phyloP scores from a whole-genome alignment of 2,329 filamentous ascomycete genomes.

The Cryphonectria nitschkei region DNA sequence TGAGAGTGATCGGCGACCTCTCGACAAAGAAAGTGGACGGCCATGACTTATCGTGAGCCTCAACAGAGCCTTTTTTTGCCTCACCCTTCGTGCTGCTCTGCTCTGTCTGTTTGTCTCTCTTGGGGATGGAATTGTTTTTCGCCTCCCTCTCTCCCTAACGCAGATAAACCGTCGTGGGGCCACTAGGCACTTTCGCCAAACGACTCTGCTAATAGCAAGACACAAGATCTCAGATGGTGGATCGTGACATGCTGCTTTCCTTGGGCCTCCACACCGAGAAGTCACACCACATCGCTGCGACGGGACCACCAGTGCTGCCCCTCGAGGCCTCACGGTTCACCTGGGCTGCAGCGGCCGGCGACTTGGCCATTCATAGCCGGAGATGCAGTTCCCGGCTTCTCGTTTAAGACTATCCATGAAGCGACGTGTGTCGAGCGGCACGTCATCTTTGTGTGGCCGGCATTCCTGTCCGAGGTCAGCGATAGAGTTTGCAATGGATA shows the following conservation, averaged over 20 bases:
- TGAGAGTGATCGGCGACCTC: conserved; percentile 25
- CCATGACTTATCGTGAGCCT: conserved; percentile 8
- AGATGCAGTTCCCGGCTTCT: conserved; percentile 12
- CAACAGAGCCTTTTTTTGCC: conserved; percentile 11
- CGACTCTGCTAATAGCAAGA: not conserved
- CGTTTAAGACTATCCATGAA: conserved; percentile 13
- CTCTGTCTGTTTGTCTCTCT: not conserved
- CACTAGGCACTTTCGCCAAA: conserved; percentile 2
- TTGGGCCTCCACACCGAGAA: conserved; percentile 26
- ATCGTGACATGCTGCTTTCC: conserved; percentile 26
- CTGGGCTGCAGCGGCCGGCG: conserved; percentile 2
- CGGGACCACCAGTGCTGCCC: conserved; percentile 21
- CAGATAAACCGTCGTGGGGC: not conserved
- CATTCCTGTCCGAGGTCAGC: conserved; percentile 27
- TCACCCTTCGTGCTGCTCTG: not conserved
- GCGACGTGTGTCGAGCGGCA: conserved; percentile 24
- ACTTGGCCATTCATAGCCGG: conserved; percentile 13
- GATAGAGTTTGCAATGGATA: conserved; percentile 10
- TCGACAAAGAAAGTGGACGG: conserved; percentile 13
- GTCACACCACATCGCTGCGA: conserved; percentile 21
- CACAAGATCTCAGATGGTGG: conserved; percentile 27
- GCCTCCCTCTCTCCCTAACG: too few relatives aligned
- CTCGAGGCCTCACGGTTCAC: conserved; percentile 14
- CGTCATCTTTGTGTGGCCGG: conserved; percentile 25
- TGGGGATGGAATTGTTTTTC: not conserved